These are phyloP conservation scores for Clausena lansium DNA, from an alignment of 345 rosid genomes.

Conservation along the genomic window DNA sequence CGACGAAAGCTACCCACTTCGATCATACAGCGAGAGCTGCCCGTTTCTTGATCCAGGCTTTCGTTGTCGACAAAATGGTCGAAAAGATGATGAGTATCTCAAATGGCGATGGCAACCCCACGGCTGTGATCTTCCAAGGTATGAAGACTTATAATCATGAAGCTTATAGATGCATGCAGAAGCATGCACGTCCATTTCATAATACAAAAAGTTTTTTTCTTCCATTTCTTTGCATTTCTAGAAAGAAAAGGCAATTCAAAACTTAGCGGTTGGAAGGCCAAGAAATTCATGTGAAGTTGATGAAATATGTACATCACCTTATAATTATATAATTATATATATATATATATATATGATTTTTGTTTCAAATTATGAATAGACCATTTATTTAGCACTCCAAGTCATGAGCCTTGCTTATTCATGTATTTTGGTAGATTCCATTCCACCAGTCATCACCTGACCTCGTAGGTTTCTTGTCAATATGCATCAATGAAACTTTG, in stretches of 20 bases:
- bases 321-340: too few species aligned
- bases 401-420: too few species aligned
- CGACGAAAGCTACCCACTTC: constrained; percentile 26
- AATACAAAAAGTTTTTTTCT: too few species aligned
- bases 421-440: neutral
- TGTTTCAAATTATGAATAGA: too few species aligned
- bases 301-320: neutral
- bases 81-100: constrained; percentile 56
- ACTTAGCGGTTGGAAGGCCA: neutral
- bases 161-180: constrained; percentile 2
- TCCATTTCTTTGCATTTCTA: too few species aligned
- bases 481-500: neutral
- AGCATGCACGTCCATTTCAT: constrained; percentile 9
- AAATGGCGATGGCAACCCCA: constrained; percentile 93
- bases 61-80: constrained; percentile 59
- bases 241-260: too few species aligned
- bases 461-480: neutral
- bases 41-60: constrained; percentile 85
- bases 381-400: too few species aligned
- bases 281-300: neutral
- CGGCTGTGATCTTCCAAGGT: constrained; percentile 79
- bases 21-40: constrained; percentile 55
- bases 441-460: neutral
- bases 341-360: too few species aligned
- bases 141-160: neutral